A percentile compares a stretch with the other conserved stretches of the same genome.
Conservation (phyloP, 306 rosid genomes). For the Senna tora region DNA sequence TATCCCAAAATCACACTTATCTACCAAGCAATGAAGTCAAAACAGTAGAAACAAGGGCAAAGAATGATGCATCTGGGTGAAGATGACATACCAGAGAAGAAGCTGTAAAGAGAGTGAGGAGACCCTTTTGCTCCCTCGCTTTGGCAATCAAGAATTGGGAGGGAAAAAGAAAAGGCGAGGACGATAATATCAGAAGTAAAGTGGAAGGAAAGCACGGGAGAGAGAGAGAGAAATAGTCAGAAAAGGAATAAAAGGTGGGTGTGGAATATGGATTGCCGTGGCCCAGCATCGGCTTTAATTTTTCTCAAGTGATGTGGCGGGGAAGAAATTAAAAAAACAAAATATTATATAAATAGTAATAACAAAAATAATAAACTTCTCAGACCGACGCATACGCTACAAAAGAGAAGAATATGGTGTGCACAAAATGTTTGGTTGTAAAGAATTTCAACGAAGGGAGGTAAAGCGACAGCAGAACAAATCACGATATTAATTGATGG, state of each 20-base stretch:
- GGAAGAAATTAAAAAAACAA: conserved; percentile 4
- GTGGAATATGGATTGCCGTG: conserved; percentile 72
- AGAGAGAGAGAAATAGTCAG: conserved; percentile 39
- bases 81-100: conserved; percentile 55
- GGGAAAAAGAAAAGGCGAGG: conserved; percentile 40
- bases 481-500: conserved; percentile 34
- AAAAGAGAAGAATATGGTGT: conserved; percentile 1
- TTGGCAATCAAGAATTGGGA: conserved; percentile 43
- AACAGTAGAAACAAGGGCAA: conserved; percentile 26
- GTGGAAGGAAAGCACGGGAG: conserved; percentile 65
- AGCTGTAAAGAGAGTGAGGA: conserved; percentile 36
- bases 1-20: conserved; percentile 13
- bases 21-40: conserved; percentile 1
- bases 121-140: conserved; percentile 36
- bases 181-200: conserved; percentile 53
- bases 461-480: conserved; percentile 68
- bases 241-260: conserved; percentile 71
- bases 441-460: conserved; percentile 47
- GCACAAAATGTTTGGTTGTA: conserved; percentile 46
- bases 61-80: conserved; percentile 38
- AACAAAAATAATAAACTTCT: not conserved
- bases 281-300: conserved; percentile 69
- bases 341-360: conserved; percentile 8
- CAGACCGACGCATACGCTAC: conserved; percentile 42
- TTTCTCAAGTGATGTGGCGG: conserved; percentile 26